These are phyloP conservation scores for Stachybotrys echinatus DNA, from an alignment of 2,329 filamentous ascomycete genomes.

Conservation along the genomic window DNA sequence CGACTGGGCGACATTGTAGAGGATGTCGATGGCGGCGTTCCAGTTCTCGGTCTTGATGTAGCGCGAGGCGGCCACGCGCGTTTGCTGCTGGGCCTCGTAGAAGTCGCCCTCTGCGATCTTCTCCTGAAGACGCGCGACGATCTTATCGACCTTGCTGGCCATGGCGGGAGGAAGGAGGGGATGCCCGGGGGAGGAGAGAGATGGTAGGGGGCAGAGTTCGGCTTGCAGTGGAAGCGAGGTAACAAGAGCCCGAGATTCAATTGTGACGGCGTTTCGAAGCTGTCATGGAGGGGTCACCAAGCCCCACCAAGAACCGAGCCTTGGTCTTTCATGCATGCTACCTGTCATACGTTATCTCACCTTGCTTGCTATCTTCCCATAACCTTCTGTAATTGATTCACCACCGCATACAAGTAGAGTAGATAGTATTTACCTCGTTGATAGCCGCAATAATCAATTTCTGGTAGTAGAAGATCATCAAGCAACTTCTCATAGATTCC, in stretches of 20 bases:
- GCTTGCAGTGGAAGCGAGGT: conserved; percentile 6
- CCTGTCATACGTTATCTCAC: background rate
- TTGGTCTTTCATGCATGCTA: background rate
- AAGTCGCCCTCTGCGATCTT: conserved; percentile 88
- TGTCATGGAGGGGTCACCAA: background rate
- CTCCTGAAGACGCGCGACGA: conserved; percentile 66
- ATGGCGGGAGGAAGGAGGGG: conserved; percentile 15
- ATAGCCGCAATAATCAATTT: too few relatives aligned
- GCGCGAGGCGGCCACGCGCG: conserved; percentile 88
- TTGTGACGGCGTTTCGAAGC: background rate
- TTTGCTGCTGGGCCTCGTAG: conserved; percentile 98
- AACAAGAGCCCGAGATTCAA: background rate
- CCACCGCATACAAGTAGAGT: too few relatives aligned
- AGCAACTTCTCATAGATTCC: too few relatives aligned
- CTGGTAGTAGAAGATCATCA: too few relatives aligned
- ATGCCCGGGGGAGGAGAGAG: background rate
- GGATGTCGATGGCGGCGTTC: conserved; percentile 77
- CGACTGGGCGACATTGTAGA: conserved; percentile 77
- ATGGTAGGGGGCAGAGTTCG: background rate
- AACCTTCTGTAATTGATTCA: too few relatives aligned
- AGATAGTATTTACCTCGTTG: too few relatives aligned
- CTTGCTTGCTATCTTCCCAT: background rate
- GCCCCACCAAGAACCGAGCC: background rate
- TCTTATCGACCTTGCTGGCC: conserved; percentile 38
- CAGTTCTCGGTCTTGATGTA: conserved; percentile 89